phyloP scores from a whole-genome alignment of 2,329 filamentous ascomycete genomes.

The Fusarium guadeloupense region DNA sequence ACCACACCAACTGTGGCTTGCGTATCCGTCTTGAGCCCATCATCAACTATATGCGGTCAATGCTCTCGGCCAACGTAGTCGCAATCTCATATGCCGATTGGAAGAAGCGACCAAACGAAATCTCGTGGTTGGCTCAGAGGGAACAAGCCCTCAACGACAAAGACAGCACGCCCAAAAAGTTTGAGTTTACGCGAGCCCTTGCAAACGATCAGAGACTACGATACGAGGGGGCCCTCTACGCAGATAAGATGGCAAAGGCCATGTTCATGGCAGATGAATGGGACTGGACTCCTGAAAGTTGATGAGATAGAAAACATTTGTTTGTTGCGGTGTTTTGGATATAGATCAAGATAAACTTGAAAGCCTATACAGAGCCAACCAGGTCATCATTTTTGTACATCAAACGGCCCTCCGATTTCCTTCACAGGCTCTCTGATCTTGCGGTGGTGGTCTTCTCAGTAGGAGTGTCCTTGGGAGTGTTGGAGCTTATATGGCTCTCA shows the following conservation, averaged over 20 bases:
- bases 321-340: constrained; percentile 20
- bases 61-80: constrained; percentile 59
- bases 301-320: constrained; percentile 29
- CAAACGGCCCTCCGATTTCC: background rate
- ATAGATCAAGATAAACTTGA: constrained; percentile 34
- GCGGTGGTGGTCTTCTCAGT: constrained; percentile 44
- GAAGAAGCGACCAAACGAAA: constrained; percentile 52
- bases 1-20: constrained; percentile 78
- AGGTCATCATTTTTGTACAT: constrained; percentile 4
- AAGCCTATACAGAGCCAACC: constrained; percentile 20
- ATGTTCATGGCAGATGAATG: constrained; percentile 66
- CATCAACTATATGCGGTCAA: constrained; percentile 69
- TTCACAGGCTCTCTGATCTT: background rate
- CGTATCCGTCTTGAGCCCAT: constrained; percentile 72
- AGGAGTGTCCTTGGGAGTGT: constrained; percentile 36
- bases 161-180: constrained; percentile 43
- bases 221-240: constrained; percentile 59
- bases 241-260: constrained; percentile 60
- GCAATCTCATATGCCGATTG: constrained; percentile 57
- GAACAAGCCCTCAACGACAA: constrained; percentile 20
- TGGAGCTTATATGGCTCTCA: constrained; percentile 40
- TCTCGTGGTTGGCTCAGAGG: constrained; percentile 52
- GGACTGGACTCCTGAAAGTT: constrained; percentile 67
- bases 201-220: constrained; percentile 61
- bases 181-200: constrained; percentile 62